These are phyloP conservation scores for Amphibolis antarctica DNA, from an alignment of 106 monocot species.

Conservation along the genomic window DNA sequence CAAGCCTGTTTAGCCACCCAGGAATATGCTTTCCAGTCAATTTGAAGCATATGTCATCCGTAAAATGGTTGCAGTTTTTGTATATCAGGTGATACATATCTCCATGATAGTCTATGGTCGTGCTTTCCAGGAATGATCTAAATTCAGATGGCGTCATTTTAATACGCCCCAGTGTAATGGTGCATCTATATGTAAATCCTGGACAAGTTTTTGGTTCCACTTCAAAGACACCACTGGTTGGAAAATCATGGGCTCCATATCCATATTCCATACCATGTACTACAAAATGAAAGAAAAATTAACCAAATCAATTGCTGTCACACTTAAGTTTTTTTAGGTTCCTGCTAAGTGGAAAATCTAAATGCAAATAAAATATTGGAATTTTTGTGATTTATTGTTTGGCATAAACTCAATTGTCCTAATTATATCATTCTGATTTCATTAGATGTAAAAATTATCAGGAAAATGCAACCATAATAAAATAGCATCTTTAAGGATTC, in stretches of 20 bases:
- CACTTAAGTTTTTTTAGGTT: too few relatives aligned
- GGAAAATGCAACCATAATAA: too few relatives aligned
- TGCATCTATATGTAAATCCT: slow-evolving; percentile 43
- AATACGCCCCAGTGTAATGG: slow-evolving; percentile 50
- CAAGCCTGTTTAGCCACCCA: slow-evolving; percentile 90
- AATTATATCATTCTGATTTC: too few relatives aligned
- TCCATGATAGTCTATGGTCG: slow-evolving; percentile 72
- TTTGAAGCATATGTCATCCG: slow-evolving; percentile 53
- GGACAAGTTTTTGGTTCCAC: slow-evolving; percentile 27
- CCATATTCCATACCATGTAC: slow-evolving; percentile 31
- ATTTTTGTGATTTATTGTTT: too few relatives aligned
- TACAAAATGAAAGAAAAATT: not conserved
- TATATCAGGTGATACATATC: slow-evolving; percentile 88
- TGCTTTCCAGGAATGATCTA: slow-evolving; percentile 43
- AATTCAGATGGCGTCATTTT: slow-evolving; percentile 41
- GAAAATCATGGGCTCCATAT: slow-evolving; percentile 29
- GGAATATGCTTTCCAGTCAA: slow-evolving; percentile 66
- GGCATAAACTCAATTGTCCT: too few relatives aligned
- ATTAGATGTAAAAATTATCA: too few relatives aligned
- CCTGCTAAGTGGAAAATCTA: too few relatives aligned
- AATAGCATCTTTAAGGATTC: too few relatives aligned
- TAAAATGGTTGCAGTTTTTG: slow-evolving; percentile 97
- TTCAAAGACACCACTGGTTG: slow-evolving; percentile 29
- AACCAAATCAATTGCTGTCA: too few relatives aligned
- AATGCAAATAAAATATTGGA: too few relatives aligned